Base-by-base conservation (phyloP, 2,329 filamentous ascomycete genomes). In the Macrophomina tecta region DNA sequence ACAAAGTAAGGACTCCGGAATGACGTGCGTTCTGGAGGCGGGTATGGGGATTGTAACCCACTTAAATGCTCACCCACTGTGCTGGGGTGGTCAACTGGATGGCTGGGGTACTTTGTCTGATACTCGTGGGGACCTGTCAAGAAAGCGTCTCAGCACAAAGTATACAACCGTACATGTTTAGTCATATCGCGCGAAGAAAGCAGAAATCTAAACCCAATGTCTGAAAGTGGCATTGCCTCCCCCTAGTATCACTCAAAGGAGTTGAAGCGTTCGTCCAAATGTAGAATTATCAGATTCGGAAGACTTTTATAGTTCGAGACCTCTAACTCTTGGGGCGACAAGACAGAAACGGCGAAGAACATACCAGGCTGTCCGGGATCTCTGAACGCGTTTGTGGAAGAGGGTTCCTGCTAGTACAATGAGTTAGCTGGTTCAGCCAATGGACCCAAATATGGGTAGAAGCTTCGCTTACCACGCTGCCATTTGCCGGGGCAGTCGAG, bases 1-100 rank as follows among this genome's bases (percentile, higher is more conserved):
- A 63, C 34, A 34, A 65, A 68, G 48, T 68, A 68, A 6, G 67
- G 67, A 28, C 67, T 68, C 23, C 49, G 58, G 28, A 42, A 48
- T n/a, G 32, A 36, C 9, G 45, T 34, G 16, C 42, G 38, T 18
- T 67, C 40, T 9, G 51, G 40, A 3, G 56, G 30, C 5, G 58
- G 58, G 2, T 67, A 67, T 4, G 30, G 32, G 32, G 38, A 36
- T 7, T 38, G 63, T 2, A 23, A 23, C n/a, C 36, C 23, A 8
- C 23, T 16, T 7, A 65, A 34, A 4, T 58, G 63, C 4, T 38
- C 63, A 3, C 32, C 38, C 1, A 65, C 45, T 14, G 52, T 56
- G 18, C 45, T 38, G 5, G 12, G 32, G 5, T 14, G 52, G n/a
- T 30, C 16, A 18, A 42, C 28, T 16, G 40, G 51, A 48, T 14